Evolutionary conservation across 2,329 filamentous ascomycete species (phyloP), one percentile per base, ranked within the genome.

Genomic region (Chrysoporthe cubensis): DNA sequence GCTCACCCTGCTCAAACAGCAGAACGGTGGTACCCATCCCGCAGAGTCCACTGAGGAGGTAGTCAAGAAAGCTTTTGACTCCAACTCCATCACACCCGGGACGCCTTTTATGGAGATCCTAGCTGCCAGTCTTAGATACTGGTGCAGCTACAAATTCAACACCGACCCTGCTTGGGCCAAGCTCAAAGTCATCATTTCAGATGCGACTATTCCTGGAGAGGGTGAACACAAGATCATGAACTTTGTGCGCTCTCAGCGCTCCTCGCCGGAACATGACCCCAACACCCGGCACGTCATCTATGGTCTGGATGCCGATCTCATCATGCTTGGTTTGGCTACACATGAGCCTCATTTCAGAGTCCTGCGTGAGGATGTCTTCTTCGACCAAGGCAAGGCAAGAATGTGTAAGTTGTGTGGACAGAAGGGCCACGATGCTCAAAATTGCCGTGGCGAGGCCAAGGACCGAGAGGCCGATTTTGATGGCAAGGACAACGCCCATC

Each of bases 221-320:
- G 96, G 96, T 77, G 96, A 99, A 82, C 96, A 99, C 80, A 99
- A 99, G 80, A 98, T 99, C 76, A 99, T 99, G 96, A 90, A 96
- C 73, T 99, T 98, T 78, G 88, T 99, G 72, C 90, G 96, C 75
- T 97, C 95, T 48, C 96, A 99, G 80, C 90, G 96, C 75, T 88
- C 91, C 62, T 96, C 93, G 64, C 91, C 94, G 5, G 91, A 96
- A 71, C 94, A 99, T 79, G 91, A 99, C 75, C 96, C 96, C 34
- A 98, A 99, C 78, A 98, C 96, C 32, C 91, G 92, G 70, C 96
- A 99, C 81, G 96, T 99, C 74, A 97, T 99, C 71, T 99, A 99
- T 77, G 96, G 96, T 62, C 85, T 99, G 72, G 96, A 99, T 83
- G 96, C 96, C 69, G 96, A 99, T 85, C 84, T 99, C 72, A 99